Conservation (phyloP, 192 early-diverging fungal species). For the Backusella westeae region DNA sequence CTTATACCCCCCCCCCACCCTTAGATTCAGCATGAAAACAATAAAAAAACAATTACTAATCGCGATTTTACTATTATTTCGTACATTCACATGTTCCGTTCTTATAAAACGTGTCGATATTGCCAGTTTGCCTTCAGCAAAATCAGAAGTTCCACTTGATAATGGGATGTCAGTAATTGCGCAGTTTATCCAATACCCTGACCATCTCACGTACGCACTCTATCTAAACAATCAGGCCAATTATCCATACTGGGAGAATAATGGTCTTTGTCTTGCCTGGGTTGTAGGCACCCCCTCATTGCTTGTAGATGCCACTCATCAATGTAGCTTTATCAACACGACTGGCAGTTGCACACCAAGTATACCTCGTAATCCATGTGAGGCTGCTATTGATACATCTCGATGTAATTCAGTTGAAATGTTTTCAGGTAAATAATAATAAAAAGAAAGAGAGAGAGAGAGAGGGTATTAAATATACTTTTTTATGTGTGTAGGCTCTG, state of each 20-base stretch:
- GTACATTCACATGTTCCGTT: not conserved
- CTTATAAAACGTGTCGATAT: not conserved
- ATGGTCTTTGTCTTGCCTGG: conserved; percentile 17
- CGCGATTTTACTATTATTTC: not conserved
- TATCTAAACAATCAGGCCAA: conserved; percentile 7
- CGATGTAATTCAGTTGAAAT: conserved; percentile 14
- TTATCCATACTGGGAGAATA: conserved; percentile 1
- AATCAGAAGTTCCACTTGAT: conserved; percentile 13
- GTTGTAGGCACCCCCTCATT: conserved; percentile 14
- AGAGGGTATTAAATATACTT: too few species aligned
- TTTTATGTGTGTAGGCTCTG: not conserved
- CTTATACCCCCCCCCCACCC: not conserved
- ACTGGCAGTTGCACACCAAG: not conserved
- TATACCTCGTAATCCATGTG: conserved; percentile 14
- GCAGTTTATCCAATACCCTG: conserved; percentile 17
- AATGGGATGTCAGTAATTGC: conserved; percentile 21
- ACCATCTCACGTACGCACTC: conserved; percentile 16
- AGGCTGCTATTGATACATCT: not conserved
- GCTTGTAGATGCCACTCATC: conserved; percentile 15
- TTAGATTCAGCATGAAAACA: not conserved
- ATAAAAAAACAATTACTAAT: not conserved
- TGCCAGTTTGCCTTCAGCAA: conserved; percentile 6
- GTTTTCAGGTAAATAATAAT: conserved; percentile 13
- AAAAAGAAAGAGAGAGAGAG: not conserved
- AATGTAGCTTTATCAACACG: conserved; percentile 14